Evolutionary conservation across 495 filamentous ascomycete species (phyloP), one percentile per base, ranked within the genome.

Genomic region (Penicillium alfredii): DNA sequence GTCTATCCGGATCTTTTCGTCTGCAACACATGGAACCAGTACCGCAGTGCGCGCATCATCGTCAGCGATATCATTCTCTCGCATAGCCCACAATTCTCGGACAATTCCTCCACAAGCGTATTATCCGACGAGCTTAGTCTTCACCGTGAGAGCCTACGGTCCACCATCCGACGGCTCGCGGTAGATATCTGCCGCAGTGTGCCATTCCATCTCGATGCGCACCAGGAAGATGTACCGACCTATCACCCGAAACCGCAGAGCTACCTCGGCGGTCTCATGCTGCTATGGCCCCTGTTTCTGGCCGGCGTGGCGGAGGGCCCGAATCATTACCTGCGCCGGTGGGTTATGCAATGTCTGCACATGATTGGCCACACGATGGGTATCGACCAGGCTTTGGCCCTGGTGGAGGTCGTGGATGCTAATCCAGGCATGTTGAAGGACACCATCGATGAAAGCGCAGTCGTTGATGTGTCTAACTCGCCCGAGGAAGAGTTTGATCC

Each of bases 1-100:
- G 49, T 69, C 10, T 84, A 84, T 47, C 48, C 49, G 4, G 69
- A 72, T 33, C 64, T 75, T 25, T 81, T 76, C 74, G 58, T 69
- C 17, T 68, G 68, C 10, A 63, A 72, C 14, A 62, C 73, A 16
- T 80, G 74, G 73, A 84, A 80, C 37, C 69, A 79, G 34, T 81
- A 78, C 45, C 76, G 81, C 19, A 74, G 72, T 54, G 66, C 74
- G 2, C 73, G 76, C 17, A 73, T 81, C 26, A 49, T 80, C 8
- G 58, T 72, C 16, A 74, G 69, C 48, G 72, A 81, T 35, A 61
- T 66, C 14, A 69, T 82, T 6, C 46, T 66, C 1, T 44, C 41
- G 6, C 50, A 42, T 10, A 45, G 51, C 23, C 28, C 41, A 13
- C 26, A 47, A 22, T 29, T 51, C 2, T 45, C 50, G 11, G 29